These are phyloP conservation scores for Yarrowia sp. DNA, from an alignment of 805 yeast species.

Conservation along the genomic window DNA sequence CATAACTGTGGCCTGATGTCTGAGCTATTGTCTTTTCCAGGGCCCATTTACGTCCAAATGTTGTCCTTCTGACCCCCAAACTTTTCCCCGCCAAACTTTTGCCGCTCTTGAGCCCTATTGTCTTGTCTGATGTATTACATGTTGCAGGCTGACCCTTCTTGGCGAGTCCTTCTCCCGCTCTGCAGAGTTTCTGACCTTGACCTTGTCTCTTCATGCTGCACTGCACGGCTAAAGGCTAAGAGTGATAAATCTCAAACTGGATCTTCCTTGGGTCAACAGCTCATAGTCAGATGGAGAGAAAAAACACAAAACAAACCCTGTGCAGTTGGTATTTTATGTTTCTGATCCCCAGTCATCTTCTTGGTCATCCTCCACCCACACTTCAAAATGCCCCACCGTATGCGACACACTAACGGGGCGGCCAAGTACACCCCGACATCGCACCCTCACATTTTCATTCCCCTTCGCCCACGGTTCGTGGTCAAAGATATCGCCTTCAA, in stretches of 20 bases:
- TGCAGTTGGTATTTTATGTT: background rate
- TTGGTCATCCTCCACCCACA: background rate
- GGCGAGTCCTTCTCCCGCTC: background rate
- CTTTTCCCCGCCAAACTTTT: background rate
- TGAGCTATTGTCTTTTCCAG: background rate
- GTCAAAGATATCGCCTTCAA: conserved; percentile 1
- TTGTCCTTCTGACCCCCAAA: background rate
- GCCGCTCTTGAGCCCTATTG: no score
- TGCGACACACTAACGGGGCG: background rate
- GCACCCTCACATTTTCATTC: conserved; percentile 12
- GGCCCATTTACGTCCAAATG: background rate
- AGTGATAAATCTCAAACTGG: background rate
- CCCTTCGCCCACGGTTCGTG: background rate
- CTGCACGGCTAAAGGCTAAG: conserved; percentile 2
- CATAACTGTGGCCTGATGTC: conserved; percentile 3
- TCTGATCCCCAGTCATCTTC: background rate
- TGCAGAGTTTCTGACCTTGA: background rate
- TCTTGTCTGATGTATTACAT: no score
- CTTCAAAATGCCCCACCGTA: background rate
- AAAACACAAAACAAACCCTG: background rate
- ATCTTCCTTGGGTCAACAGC: background rate
- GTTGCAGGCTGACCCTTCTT: background rate
- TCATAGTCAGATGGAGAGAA: background rate
- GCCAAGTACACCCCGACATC: background rate
- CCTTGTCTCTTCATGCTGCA: background rate